Evolutionary conservation across 768 basidiomycete genomes (phyloP).

Genomic region (Suillus subaureus): DNA sequence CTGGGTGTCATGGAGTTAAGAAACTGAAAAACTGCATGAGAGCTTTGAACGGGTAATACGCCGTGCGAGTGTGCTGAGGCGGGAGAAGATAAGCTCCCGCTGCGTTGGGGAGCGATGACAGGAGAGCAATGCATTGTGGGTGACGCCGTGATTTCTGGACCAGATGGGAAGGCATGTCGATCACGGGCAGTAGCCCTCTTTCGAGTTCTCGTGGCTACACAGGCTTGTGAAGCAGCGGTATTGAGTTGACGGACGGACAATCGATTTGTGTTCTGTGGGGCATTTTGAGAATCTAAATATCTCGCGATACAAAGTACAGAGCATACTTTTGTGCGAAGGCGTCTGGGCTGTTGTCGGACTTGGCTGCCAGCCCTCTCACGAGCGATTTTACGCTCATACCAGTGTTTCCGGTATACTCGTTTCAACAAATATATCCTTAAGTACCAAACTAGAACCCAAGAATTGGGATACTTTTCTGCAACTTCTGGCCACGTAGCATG

Average conservation of each 20-base stretch:
- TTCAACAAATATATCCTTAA: slow-evolving; percentile 2
- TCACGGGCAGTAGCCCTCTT: background rate
- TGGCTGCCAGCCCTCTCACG: background rate
- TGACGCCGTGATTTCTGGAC: background rate
- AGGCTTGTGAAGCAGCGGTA: background rate
- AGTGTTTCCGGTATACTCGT: slow-evolving; percentile 1
- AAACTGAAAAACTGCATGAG: background rate
- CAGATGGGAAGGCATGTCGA: background rate
- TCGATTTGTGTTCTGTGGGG: background rate
- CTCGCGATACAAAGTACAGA: background rate
- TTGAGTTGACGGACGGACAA: background rate
- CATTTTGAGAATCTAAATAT: background rate
- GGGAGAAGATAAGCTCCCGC: background rate
- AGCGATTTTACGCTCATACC: background rate
- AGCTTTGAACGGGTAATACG: background rate
- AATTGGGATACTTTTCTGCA: background rate
- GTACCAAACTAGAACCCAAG: slow-evolving; percentile 5
- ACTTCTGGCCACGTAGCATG: slow-evolving; percentile 1
- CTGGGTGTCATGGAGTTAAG: slow-evolving; percentile 1
- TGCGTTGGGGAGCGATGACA: background rate
- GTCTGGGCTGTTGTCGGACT: background rate
- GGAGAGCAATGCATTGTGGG: background rate
- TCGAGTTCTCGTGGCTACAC: background rate
- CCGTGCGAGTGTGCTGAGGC: background rate
- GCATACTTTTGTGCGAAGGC: background rate